Evolutionary conservation across 2,329 filamentous ascomycete genomes (phyloP).

Genomic region (Monilinia fructicola): DNA sequence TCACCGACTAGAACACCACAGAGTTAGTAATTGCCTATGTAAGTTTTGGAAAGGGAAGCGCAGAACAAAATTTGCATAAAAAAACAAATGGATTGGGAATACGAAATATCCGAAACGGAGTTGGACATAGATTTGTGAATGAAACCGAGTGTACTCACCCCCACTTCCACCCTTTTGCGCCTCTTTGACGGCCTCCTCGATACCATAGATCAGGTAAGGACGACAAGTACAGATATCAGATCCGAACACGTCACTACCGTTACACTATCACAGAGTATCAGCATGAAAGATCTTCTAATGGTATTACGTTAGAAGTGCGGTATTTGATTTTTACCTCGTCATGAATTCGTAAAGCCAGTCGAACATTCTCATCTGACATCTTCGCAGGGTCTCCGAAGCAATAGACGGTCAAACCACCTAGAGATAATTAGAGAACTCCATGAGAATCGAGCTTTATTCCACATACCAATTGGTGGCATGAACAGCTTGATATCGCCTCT

Average conservation of each 20-base stretch:
- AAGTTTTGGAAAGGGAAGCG: neutral
- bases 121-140: neutral
- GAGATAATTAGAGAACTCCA: conserved; percentile 23
- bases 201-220: conserved; percentile 94
- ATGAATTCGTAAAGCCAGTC: conserved; percentile 80
- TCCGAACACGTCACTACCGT: conserved; percentile 95
- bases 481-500: conserved; percentile 93
- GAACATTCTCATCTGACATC: conserved; percentile 82
- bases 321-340: conserved; percentile 48
- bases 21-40: conserved; percentile 8
- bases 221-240: conserved; percentile 97
- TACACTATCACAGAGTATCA: conserved; percentile 58
- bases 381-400: conserved; percentile 94
- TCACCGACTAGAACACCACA: conserved; percentile 20
- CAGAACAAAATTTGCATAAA: conserved; percentile 61
- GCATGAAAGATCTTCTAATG: conserved; percentile 25
- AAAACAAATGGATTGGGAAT: conserved; percentile 50
- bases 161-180: conserved; percentile 61
- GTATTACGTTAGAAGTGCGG: conserved; percentile 17
- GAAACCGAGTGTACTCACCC: conserved; percentile 22
- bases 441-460: conserved; percentile 60
- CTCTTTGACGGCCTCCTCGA: conserved; percentile 96
- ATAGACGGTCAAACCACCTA: conserved; percentile 81
- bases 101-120: conserved; percentile 4
- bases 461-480: conserved; percentile 88